These are phyloP conservation scores for Trichocladium antarcticum DNA, from an alignment of 495 filamentous ascomycete species.

Conservation along the genomic window DNA sequence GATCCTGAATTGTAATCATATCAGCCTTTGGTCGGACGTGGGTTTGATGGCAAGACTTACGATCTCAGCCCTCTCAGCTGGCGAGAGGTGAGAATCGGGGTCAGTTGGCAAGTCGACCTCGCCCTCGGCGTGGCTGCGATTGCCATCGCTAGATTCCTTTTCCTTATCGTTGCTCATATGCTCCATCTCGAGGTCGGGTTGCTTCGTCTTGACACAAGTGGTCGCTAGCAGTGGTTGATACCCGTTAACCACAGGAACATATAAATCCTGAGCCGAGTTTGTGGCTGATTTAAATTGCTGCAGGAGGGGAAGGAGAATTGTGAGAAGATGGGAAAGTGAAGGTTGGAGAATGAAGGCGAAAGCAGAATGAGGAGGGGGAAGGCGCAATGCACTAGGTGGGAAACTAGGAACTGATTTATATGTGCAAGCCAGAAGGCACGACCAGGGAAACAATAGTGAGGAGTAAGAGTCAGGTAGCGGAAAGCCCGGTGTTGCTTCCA, in stretches of 20 bases:
- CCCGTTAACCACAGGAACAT: not conserved
- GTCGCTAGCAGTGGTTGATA: not conserved
- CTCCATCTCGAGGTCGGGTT: conserved; percentile 12
- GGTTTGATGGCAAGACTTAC: conserved; percentile 34
- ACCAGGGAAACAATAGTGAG: too few relatives aligned
- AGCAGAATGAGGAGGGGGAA: too few relatives aligned
- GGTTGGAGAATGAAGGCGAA: too few relatives aligned
- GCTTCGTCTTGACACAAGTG: conserved; percentile 4
- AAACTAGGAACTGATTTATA: too few relatives aligned
- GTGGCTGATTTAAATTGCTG: too few relatives aligned
- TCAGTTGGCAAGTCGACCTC: conserved; percentile 31
- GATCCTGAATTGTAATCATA: conserved; percentile 40
- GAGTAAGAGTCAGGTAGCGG: not conserved
- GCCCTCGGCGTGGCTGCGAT: conserved; percentile 20
- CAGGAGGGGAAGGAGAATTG: too few relatives aligned
- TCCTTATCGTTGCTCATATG: conserved; percentile 23
- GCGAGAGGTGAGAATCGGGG: conserved; percentile 57
- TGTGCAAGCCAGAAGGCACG: too few relatives aligned
- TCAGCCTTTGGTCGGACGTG: not conserved
- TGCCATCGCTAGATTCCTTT: conserved; percentile 23
- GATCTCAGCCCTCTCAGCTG: conserved; percentile 54
- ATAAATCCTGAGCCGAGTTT: too few relatives aligned
- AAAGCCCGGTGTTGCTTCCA: not conserved
- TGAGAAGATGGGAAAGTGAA: too few relatives aligned
- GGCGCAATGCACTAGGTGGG: too few relatives aligned